Evolutionary conservation across 164 flowering plant genomes (phyloP), one percentile per base, ranked within the genome.

Genomic region (Kingdonia uniflora): DNA sequence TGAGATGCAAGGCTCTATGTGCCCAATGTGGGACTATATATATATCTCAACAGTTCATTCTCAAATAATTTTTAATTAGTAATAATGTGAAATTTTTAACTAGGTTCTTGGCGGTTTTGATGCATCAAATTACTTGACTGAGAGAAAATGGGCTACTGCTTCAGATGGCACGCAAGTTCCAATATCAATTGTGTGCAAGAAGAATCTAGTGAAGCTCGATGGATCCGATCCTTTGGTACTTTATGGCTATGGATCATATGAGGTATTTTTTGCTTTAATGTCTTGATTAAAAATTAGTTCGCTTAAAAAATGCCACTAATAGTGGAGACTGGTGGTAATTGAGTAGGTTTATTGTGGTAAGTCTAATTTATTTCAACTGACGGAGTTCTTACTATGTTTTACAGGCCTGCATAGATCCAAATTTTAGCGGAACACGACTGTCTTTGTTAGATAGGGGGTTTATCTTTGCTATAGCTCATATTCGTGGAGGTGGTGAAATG

Each of bases 401-500:
- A 65, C 76, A 90, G 97, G 13, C 64, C 6, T 82, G 85, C 59
- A 59, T 80, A 48, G 97, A 91, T 68, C 87, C 97, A 14, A 15
- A 42, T 64, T 91, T 91, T 70, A 79, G 65, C 55, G 73, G 71
- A 48, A 64, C 96, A 46, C 80, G 92, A 65, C 67, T 91, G 43
- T 85, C 97, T 52, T 68, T 91, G 63, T 64, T 91, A 59, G 96
- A 91, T 60, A 74, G 96, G 12, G 97, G 97, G 33, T 77, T 91
- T 60, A 68, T 87, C 45, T 91, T 29, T 72, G 92, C 73, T 11
- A 82, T 87, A 59, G 96, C 96, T 43, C 97, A 91, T 57, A 69
- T 87, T 65, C 97, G 96, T 58, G 97, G 96, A 20, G 97, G 97
- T 52, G 96, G 97, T 61, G 97, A 91, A 81, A 87, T 91, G 96